Evolutionary conservation across 2,329 filamentous ascomycete genomes (phyloP), one percentile per base, ranked within the genome.

Genomic region (Fusarium sp.): DNA sequence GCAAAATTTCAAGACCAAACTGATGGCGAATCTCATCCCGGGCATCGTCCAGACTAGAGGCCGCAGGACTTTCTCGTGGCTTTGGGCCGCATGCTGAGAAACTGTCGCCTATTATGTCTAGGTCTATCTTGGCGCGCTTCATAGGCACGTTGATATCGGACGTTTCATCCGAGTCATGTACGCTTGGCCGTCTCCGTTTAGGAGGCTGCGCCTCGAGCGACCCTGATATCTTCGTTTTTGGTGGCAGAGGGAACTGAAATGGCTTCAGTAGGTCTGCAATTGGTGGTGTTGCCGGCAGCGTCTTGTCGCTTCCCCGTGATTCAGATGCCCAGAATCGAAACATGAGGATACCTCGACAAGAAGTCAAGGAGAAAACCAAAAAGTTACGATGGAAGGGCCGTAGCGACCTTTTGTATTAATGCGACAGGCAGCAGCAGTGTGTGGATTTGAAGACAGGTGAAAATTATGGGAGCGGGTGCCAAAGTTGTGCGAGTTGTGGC

Each of bases 1-100:
- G 85, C 72, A 98, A 85, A 59, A 98, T 95, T 84, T 98, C 95
- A 74, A 96, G 89, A 78, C 95, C 93, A 81, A 98, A 92, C 82
- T 98, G 93, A 70, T 94, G 91, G 79, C 95, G 92, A 79, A 98
- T 92, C 39, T 89, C 88, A 76, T 95, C 91, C 79, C 90, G 90
- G 71, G 92, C 88, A 65, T 84, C 85, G 41, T 91, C 84, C 75
- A 88, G 70, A 73, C 83, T 78, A 70, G 78, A 68, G 47, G 76
- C 57, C 69, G 63, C 50, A 53, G 51, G 60, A 62, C 60, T 56
- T 63, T 73, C 41, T 61, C 73, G 68, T 60, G 62, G 58, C 54
- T 64, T 74, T 71, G 71, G 70, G 65, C 72, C 64, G 72, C 59
- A 71, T 54, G 62, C 59, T 55, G 56, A 73, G 68, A 36, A 72